phyloP scores from a whole-genome alignment of 2,329 filamentous ascomycete species.

The Coccinonectria pachysandricola region DNA sequence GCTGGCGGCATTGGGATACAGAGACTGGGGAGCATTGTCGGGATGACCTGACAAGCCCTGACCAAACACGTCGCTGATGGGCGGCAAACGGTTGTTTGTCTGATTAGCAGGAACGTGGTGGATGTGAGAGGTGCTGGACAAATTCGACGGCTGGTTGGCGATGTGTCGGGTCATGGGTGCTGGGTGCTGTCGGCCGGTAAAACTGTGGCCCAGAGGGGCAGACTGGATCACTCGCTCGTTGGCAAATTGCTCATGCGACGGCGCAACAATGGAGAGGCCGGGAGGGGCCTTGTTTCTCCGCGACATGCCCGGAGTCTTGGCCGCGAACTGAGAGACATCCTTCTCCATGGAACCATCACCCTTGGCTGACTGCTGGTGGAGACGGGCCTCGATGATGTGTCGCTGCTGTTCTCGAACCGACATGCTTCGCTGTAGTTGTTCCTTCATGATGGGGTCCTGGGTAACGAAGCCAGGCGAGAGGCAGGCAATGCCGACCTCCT shows the following conservation, averaged over 20 bases:
- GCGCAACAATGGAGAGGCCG: slow-evolving; percentile 88
- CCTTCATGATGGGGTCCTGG: slow-evolving; percentile 91
- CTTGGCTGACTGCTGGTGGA: slow-evolving; percentile 79
- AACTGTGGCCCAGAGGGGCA: slow-evolving; percentile 86
- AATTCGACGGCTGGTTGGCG: slow-evolving; percentile 69
- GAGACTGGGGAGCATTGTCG: slow-evolving; percentile 36
- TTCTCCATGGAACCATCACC: slow-evolving; percentile 55
- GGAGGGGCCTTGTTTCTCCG: slow-evolving; percentile 73
- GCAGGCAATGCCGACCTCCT: slow-evolving; percentile 88
- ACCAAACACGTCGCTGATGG: slow-evolving; percentile 90
- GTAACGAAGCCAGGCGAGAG: slow-evolving; percentile 93
- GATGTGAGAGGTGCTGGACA: slow-evolving; percentile 79
- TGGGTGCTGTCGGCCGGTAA: slow-evolving; percentile 78
- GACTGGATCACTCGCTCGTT: slow-evolving; percentile 95
- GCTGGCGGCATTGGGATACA: slow-evolving; percentile 53
- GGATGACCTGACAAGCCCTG: slow-evolving; percentile 59
- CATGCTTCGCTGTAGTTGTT: slow-evolving; percentile 88
- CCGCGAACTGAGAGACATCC: slow-evolving; percentile 42
- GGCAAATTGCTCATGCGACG: slow-evolving; percentile 83
- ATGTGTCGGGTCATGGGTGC: slow-evolving; percentile 69
- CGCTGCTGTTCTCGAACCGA: slow-evolving; percentile 89
- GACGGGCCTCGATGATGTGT: slow-evolving; percentile 83
- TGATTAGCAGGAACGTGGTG: slow-evolving; percentile 82
- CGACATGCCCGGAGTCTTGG: slow-evolving; percentile 65
- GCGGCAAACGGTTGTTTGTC: slow-evolving; percentile 83